Conservation (phyloP, 2,329 filamentous ascomycete species). For the Aspergillus eucalypticola region DNA sequence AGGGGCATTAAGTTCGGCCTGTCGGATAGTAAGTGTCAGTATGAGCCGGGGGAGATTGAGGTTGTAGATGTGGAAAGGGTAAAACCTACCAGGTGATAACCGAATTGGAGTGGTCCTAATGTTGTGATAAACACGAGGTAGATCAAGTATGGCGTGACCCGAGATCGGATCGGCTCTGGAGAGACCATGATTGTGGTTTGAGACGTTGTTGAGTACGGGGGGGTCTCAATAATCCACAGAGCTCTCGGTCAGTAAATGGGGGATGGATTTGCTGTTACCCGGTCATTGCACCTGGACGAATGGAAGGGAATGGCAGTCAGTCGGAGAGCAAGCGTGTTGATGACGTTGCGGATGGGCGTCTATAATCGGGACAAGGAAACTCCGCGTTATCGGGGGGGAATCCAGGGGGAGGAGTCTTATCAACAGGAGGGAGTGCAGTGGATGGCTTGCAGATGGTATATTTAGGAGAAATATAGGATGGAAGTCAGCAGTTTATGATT, state of each 20-base stretch:
- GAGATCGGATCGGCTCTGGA: constrained; percentile 21
- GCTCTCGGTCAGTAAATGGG: background rate
- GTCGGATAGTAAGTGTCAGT: constrained; percentile 16
- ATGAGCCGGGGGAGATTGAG: background rate
- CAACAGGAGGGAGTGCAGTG: background rate
- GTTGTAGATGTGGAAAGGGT: background rate
- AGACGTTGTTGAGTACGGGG: background rate
- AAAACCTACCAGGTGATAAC: constrained; percentile 76
- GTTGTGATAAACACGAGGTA: constrained; percentile 75
- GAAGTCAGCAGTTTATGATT: too few relatives aligned
- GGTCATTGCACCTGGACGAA: background rate
- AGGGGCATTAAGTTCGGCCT: constrained; percentile 94
- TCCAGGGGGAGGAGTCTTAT: background rate
- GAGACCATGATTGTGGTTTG: constrained; percentile 24
- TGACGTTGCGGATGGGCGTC: constrained; percentile 10
- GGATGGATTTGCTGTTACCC: background rate
- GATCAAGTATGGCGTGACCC: constrained; percentile 73
- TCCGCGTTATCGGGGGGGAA: constrained; percentile 5
- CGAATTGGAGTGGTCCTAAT: constrained; percentile 87
- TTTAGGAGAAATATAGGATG: background rate
- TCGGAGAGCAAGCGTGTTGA: background rate
- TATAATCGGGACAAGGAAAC: constrained; percentile 13
- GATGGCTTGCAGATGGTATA: background rate
- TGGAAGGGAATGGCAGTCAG: background rate
- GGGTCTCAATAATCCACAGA: background rate